Base-by-base conservation (phyloP, 257 asterid species). In the Solanum peruvianum region DNA sequence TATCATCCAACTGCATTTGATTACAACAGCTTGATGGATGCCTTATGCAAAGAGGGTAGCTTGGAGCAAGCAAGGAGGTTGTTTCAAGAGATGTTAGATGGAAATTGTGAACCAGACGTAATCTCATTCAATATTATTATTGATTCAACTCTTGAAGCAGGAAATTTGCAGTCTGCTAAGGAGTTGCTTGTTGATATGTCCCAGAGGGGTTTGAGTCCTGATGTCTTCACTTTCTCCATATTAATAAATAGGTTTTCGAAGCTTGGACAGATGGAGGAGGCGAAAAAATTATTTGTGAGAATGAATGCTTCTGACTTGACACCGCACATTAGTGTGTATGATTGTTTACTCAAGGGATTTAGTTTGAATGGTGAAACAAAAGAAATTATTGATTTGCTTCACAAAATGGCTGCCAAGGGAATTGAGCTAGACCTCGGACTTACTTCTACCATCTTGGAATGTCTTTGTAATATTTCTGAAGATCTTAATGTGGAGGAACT, bases 41-140 rank as follows among this genome's bases (percentile, higher is more conserved):
- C 96, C 70, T 92, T 94, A 86, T 91, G 94, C 86, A 89, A 41
- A 81, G 98, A 95, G 90, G 87, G 98, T 88, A 94, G 98, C 87
- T 29, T 92, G 67, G 94, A 89, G 90, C 95, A 95, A 95, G 95
- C 94, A 56, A 86, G 87, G 78, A 87, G 86, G 12, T 86, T 95
- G 90, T 92, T 93, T 90, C 70, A 82, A 18, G 92, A 94, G 67
- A 94, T 95, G 98, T 71, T 86, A 41, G 81, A 71, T 82, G 90
- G 89, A 44, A 84, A 86, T 49, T 88, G 93, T 88, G 86, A 87
- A 78, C 95, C 96, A 8, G 92, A 92, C 88, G 89, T 91, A 35
- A 91, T 88, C 88, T 92, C 98, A 0, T 95, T 88, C 90, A 95
- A 94, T 85, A 92, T 94, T 62, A 90, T 95, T 66, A 90, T 95